Conservation (phyloP, 1,284 basidiomycete species). For the Violaceomyces palustris region DNA sequence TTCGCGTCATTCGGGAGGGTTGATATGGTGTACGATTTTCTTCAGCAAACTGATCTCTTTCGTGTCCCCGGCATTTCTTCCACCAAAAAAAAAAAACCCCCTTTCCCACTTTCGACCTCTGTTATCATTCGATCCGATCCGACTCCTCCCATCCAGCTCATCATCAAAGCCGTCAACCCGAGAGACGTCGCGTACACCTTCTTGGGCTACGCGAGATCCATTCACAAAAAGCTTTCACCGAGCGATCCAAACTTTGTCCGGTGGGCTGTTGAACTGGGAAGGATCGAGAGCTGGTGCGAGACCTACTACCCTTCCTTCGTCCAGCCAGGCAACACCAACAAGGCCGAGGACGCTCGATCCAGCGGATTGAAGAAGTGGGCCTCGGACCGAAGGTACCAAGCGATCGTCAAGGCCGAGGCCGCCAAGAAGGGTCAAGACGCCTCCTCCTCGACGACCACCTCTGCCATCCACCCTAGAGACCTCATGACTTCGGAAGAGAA, state of each 20-base stretch:
- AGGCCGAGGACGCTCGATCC: constrained; percentile 24
- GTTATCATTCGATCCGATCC: too few relatives aligned
- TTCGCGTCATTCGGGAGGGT: too few relatives aligned
- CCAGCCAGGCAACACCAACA: constrained; percentile 8
- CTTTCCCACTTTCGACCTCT: too few relatives aligned
- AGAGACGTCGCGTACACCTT: constrained; percentile 87
- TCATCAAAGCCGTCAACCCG: constrained; percentile 84
- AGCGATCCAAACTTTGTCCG: constrained; percentile 73
- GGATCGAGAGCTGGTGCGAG: constrained; percentile 51
- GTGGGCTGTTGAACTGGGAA: constrained; percentile 44
- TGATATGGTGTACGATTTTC: too few relatives aligned
- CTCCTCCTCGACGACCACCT: not conserved
- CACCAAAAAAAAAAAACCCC: too few relatives aligned
- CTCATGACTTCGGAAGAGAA: constrained; percentile 23
- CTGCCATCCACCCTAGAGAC: constrained; percentile 5
- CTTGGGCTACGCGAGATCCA: constrained; percentile 71
- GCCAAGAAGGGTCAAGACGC: constrained; percentile 1
- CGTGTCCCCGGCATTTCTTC: not conserved
- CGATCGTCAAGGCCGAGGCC: constrained; percentile 8
- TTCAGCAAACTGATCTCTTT: not conserved
- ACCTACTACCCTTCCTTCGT: constrained; percentile 46
- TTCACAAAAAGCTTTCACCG: constrained; percentile 73
- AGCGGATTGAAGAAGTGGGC: constrained; percentile 26
- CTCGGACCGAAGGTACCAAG: constrained; percentile 9
- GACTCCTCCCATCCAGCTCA: too few relatives aligned